phyloP scores from a whole-genome alignment of 2,329 filamentous ascomycete genomes.

The Fusarium abutilonis region DNA sequence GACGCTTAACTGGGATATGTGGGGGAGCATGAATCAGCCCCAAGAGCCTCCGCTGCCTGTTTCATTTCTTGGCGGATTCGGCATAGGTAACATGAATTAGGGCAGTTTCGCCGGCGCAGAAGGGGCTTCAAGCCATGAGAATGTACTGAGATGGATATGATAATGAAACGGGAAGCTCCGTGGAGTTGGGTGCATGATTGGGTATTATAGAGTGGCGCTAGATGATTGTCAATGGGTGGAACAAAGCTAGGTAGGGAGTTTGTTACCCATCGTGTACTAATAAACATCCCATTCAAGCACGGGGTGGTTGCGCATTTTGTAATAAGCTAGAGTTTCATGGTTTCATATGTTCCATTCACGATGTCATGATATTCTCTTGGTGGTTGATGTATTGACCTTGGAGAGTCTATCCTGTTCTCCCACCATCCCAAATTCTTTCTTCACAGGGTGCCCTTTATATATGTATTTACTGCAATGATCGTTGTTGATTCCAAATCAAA shows the following conservation, averaged over 20 bases:
- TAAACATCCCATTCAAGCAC: not conserved
- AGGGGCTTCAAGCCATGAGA: constrained; percentile 1
- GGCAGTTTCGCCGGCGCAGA: constrained; percentile 4
- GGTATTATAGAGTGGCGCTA: constrained; percentile 36
- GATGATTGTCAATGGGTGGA: constrained; percentile 24
- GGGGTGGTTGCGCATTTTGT: too few relatives aligned
- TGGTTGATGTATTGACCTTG: not conserved
- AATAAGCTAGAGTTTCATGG: too few relatives aligned
- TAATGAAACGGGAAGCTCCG: constrained; percentile 31
- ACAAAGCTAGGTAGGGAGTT: constrained; percentile 5
- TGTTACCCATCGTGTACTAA: constrained; percentile 21
- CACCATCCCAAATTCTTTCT: not conserved
- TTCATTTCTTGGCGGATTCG: constrained; percentile 48
- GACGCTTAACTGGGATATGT: constrained; percentile 59
- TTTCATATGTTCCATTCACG: not conserved
- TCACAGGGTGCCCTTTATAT: not conserved
- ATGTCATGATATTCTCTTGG: not conserved
- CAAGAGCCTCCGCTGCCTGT: constrained; percentile 45
- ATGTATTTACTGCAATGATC: too few relatives aligned
- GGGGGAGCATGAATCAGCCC: constrained; percentile 47
- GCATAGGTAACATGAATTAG: constrained; percentile 42
- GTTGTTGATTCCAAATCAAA: not conserved
- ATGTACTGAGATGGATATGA: constrained; percentile 13
- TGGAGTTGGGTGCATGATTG: constrained; percentile 38
- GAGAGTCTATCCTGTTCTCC: not conserved